These are phyloP conservation scores for Colletotrichum tropicicola DNA, from an alignment of 2,329 filamentous ascomycete genomes.

Conservation along the genomic window DNA sequence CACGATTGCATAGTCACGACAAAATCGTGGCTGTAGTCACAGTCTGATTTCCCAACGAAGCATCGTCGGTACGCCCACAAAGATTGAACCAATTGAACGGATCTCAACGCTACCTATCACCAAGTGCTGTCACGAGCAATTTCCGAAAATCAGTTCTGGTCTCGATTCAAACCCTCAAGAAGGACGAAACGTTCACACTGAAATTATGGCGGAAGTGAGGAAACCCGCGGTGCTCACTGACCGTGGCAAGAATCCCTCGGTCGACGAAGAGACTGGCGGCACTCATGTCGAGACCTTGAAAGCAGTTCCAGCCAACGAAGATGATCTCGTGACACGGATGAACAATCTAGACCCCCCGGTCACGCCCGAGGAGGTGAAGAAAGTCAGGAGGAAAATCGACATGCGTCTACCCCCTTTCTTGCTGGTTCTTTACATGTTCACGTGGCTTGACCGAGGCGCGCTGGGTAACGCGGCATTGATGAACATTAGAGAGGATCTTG, in stretches of 20 bases:
- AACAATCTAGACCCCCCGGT: constrained; percentile 30
- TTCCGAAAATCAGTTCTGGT: too few relatives aligned
- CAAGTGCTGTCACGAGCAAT: too few relatives aligned
- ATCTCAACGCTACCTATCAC: too few relatives aligned
- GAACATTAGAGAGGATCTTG: constrained; percentile 32
- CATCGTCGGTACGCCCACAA: too few relatives aligned
- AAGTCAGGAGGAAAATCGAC: constrained; percentile 33
- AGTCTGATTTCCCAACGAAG: too few relatives aligned
- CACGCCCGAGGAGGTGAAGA: constrained; percentile 21
- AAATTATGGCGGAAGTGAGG: neutral
- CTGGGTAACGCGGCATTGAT: constrained; percentile 34
- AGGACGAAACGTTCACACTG: neutral
- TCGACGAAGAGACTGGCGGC: neutral
- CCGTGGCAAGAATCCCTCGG: neutral
- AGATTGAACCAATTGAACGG: too few relatives aligned
- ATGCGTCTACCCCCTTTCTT: constrained; percentile 25
- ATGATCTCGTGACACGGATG: constrained; percentile 26
- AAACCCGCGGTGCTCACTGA: neutral
- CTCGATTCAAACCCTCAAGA: too few relatives aligned
- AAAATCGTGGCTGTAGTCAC: too few relatives aligned
- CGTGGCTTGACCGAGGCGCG: constrained; percentile 27
- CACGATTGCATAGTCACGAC: too few relatives aligned
- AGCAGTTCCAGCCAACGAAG: neutral
- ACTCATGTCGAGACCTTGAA: neutral
- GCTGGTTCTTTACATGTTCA: constrained; percentile 24